Evolutionary conservation across 1,139 yeast species (phyloP).

Genomic region (Geotrichum citri-aurantii): DNA sequence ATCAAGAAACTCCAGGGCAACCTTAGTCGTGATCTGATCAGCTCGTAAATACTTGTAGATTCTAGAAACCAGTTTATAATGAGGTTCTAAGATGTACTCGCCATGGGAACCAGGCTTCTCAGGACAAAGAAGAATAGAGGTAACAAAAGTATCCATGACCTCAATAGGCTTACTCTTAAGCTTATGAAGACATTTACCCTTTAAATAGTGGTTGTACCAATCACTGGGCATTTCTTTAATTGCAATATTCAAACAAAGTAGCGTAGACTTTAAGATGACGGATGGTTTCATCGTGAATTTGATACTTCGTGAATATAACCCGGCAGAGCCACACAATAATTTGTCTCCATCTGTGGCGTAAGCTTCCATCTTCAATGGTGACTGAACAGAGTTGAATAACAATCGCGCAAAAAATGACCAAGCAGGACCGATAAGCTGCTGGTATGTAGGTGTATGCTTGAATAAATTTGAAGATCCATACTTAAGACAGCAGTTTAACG

Average conservation of each 20-base stretch:
- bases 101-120: conserved; percentile 37
- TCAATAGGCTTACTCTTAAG: conserved; percentile 24
- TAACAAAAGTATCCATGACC: conserved; percentile 26
- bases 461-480: conserved; percentile 19
- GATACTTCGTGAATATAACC: conserved; percentile 25
- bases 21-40: conserved; percentile 34
- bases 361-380: conserved; percentile 55
- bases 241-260: conserved; percentile 29
- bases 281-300: conserved; percentile 27
- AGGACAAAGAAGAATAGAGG: conserved; percentile 37
- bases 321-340: conserved; percentile 29
- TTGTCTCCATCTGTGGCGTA: conserved; percentile 27
- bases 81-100: conserved; percentile 65
- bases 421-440: conserved; percentile 42
- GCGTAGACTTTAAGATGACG: conserved; percentile 27
- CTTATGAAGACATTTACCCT: conserved; percentile 58
- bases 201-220: conserved; percentile 59
- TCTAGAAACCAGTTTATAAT: conserved; percentile 56
- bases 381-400: conserved; percentile 49
- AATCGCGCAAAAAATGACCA: conserved; percentile 58
- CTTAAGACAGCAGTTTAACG: conserved; percentile 48
- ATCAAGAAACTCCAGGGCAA: conserved; percentile 41
- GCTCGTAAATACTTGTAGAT: conserved; percentile 51
- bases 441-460: conserved; percentile 27
- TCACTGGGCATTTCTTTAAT: conserved; percentile 39